These are phyloP conservation scores for Peziza echinospora DNA, from an alignment of 495 filamentous ascomycete species.

Conservation along the genomic window DNA sequence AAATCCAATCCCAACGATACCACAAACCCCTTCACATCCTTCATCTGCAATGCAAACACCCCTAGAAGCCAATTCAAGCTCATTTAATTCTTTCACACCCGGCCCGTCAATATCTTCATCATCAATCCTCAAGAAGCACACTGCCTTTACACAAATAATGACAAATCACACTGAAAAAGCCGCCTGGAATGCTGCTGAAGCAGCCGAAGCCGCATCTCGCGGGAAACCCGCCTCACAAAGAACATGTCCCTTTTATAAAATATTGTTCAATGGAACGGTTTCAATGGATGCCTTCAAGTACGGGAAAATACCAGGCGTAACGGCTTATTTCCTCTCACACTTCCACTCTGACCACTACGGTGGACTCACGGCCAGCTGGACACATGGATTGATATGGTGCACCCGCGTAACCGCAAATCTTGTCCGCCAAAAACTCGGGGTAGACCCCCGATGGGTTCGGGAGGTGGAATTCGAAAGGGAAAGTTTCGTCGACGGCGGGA, in stretches of 20 bases:
- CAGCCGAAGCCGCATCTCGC: slow-evolving; percentile 63
- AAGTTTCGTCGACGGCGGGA: slow-evolving; percentile 33
- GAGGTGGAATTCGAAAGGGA: slow-evolving; percentile 71
- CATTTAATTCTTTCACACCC: neutral
- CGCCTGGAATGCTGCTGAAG: slow-evolving; percentile 38
- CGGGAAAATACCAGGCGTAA: slow-evolving; percentile 73
- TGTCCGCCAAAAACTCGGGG: slow-evolving; percentile 62
- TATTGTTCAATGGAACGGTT: slow-evolving; percentile 74
- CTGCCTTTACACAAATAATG: neutral
- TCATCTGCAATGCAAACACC: too few relatives aligned
- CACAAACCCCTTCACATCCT: too few relatives aligned
- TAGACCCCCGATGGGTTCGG: slow-evolving; percentile 67
- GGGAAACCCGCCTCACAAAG: slow-evolving; percentile 48
- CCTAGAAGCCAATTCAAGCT: neutral
- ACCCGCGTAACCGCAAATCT: slow-evolving; percentile 79
- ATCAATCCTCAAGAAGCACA: neutral
- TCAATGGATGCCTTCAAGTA: slow-evolving; percentile 83
- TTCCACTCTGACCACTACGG: slow-evolving; percentile 98
- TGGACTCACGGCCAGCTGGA: slow-evolving; percentile 70
- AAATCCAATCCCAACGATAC: too few relatives aligned
- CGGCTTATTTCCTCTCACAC: slow-evolving; percentile 92
- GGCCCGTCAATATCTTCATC: neutral
- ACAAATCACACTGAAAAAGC: slow-evolving; percentile 17
- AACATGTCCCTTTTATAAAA: slow-evolving; percentile 96
- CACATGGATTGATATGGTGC: slow-evolving; percentile 89